These are phyloP conservation scores for Diplocarpon mali DNA, from an alignment of 2,329 filamentous ascomycete species.

Conservation along the genomic window DNA sequence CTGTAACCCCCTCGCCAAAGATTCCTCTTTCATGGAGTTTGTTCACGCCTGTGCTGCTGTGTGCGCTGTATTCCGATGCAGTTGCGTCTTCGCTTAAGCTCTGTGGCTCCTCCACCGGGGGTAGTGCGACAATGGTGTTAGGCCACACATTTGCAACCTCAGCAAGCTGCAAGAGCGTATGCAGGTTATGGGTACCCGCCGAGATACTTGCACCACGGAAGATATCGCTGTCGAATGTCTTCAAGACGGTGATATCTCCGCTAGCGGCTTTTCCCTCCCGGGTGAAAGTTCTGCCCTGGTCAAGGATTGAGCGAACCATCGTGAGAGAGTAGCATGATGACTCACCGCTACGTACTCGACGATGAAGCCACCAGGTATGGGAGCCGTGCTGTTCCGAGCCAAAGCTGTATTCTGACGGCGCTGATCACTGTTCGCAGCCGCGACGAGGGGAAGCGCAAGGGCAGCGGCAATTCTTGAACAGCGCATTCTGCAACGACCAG, in stretches of 20 bases:
- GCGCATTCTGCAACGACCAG: neutral
- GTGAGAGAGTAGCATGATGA: neutral
- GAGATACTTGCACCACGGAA: slow-evolving; percentile 2
- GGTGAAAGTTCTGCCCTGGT: neutral
- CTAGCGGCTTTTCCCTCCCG: neutral
- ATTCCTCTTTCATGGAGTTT: slow-evolving; percentile 32
- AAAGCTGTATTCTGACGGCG: neutral
- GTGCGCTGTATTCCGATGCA: neutral
- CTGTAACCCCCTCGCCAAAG: slow-evolving; percentile 33
- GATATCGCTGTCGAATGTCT: neutral
- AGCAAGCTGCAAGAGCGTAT: neutral
- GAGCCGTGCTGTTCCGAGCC: neutral
- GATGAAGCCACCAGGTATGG: slow-evolving; percentile 1
- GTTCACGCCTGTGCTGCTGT: slow-evolving; percentile 21
- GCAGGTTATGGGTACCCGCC: neutral
- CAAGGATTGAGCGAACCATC: neutral
- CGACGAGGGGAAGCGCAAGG: neutral
- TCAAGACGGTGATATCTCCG: slow-evolving; percentile 1
- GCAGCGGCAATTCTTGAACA: neutral
- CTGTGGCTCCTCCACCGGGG: neutral
- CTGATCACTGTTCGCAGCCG: neutral
- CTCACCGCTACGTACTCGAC: neutral
- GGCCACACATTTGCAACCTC: slow-evolving; percentile 1
- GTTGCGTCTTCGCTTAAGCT: neutral
- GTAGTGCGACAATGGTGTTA: neutral